These are phyloP conservation scores for Clarireedia paspali DNA, from an alignment of 2,329 filamentous ascomycete species.

Conservation along the genomic window DNA sequence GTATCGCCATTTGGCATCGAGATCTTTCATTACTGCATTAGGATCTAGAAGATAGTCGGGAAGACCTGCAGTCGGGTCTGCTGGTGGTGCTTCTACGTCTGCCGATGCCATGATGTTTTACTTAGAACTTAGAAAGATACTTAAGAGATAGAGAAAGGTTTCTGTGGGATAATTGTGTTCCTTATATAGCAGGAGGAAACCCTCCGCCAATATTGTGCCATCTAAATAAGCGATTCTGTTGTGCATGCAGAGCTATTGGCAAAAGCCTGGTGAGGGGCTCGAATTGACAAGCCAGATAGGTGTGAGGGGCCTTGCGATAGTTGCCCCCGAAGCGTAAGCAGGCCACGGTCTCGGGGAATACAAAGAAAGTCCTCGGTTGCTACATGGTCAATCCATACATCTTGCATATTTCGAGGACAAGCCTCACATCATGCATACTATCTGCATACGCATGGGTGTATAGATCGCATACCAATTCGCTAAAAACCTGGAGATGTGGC, in stretches of 20 bases:
- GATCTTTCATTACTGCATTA: conserved; percentile 49
- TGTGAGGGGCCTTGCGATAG: too few relatives aligned
- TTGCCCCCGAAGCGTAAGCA: neutral
- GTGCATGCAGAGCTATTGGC: neutral
- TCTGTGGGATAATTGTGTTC: neutral
- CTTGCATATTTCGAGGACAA: neutral
- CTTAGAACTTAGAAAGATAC: neutral
- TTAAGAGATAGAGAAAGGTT: neutral
- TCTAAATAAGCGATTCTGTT: too few relatives aligned
- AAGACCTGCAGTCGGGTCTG: conserved; percentile 15
- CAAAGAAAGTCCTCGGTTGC: neutral
- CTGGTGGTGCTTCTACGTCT: neutral
- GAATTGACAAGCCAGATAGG: too few relatives aligned
- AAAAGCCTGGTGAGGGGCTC: neutral
- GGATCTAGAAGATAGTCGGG: conserved; percentile 53
- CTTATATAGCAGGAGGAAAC: neutral
- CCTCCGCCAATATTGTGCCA: neutral
- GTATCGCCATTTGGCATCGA: conserved; percentile 49
- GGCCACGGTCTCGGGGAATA: too few relatives aligned
- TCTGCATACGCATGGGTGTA: neutral
- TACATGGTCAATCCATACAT: neutral
- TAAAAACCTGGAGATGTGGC: neutral
- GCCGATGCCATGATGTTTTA: neutral
- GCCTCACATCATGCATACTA: too few relatives aligned
- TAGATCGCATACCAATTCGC: neutral